Percentiles rank a stretch among this genome's conserved stretches.
These are phyloP conservation scores for Paramecium caudatum DNA, from an alignment of 73 alveolate species.

Conservation along the genomic window DNA sequence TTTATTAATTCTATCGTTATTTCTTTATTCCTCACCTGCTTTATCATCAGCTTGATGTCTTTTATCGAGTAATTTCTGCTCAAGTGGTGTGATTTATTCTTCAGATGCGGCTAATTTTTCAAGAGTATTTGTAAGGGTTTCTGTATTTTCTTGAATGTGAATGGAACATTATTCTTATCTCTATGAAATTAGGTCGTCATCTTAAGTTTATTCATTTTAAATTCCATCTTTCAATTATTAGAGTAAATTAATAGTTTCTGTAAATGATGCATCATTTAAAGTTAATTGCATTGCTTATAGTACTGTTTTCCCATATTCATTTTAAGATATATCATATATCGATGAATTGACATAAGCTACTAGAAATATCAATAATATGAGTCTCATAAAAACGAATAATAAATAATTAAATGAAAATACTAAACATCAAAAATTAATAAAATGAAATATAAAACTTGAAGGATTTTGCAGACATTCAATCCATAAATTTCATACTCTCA, in stretches of 20 bases:
- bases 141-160: background rate
- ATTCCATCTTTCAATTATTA: constrained; percentile 7
- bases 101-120: background rate
- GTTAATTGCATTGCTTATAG: constrained; percentile 30
- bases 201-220: constrained; percentile 14
- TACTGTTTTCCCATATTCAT: constrained; percentile 30
- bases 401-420: constrained; percentile 1
- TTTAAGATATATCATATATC: constrained; percentile 20
- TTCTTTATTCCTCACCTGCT: constrained; percentile 44
- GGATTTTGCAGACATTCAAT: background rate
- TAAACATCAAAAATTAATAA: background rate
- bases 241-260: background rate
- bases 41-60: constrained; percentile 19
- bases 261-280: constrained; percentile 19
- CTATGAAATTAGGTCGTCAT: background rate
- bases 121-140: background rate
- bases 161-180: background rate
- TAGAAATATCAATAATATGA: background rate
- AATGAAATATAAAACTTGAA: background rate
- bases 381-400: constrained; percentile 46
- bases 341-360: background rate
- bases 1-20: constrained; percentile 1
- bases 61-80: background rate
- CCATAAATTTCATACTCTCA: background rate
- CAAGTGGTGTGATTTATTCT: background rate